Evolutionary conservation across 192 early-diverging fungal species (phyloP), one percentile per base, ranked within the genome.

Genomic region (Linnemannia elongata): DNA sequence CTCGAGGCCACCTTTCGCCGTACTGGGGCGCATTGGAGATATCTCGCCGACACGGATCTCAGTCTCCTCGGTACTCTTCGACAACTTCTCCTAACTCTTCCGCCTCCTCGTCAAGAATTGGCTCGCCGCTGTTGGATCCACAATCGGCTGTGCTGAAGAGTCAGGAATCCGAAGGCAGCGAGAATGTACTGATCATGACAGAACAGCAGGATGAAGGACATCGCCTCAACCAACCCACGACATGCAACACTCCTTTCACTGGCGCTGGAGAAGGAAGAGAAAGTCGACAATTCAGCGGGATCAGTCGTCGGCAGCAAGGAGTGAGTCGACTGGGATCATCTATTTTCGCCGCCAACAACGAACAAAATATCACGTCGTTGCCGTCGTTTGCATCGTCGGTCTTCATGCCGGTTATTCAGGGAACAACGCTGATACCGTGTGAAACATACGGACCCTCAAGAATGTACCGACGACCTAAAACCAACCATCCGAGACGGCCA

Each of bases 361-460:
- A 66, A 30, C 60, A 66, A 8, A 63, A 52, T 18, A 80, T 86
- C 35, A 55, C 71, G 7, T 86, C 83, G 1, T 30, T 86, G 9
- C 83, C 83, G 18, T 76, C 78, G 12, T 86, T 86, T 71, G 83
- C 70, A n/a, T 63, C 78, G 1, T 76, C 78, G 2, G 41, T 72
- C 17, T 86, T 86, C 20, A 63, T 47, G 41, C 71, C 79, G 6
- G 75, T 44, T 4, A 36, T 57, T 22, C 38, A 69, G 41, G 74
- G 36, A 0, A 30, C 60, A 33, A 41, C 13, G 1, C 33, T 55
- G 6, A 76, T n/a, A 27, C 22, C 45, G 1, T 66, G 71, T 47
- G 69, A 71, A 35, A 33, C 41, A 27, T 30, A 24, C 17, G 73
- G 68, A 10, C 36, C 74, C n/a, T 12, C 39, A 9, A 33, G 73